Conservation (phyloP, 164 flowering plant species). For the Euptelea pleiosperma region DNA sequence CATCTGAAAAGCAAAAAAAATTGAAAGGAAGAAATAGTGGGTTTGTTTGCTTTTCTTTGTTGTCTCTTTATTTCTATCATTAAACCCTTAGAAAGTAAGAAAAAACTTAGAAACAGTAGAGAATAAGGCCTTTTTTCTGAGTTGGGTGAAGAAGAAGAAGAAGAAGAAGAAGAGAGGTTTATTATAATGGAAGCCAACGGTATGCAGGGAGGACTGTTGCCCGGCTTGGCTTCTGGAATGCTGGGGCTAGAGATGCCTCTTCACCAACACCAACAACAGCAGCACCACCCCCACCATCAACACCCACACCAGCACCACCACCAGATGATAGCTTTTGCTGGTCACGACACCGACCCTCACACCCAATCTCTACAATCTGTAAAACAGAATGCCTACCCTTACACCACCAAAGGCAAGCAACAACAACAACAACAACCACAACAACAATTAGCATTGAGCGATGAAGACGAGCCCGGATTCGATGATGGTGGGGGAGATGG, state of each 20-base stretch:
- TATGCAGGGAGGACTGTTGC: conserved; percentile 8
- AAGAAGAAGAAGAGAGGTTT: too few species aligned
- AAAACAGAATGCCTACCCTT: not conserved
- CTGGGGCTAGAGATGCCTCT: conserved; percentile 23
- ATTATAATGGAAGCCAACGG: conserved; percentile 14
- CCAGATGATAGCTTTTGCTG: conserved; percentile 15
- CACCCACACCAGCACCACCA: too few species aligned
- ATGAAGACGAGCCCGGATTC: conserved; percentile 12
- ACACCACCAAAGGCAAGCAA: conserved; percentile 2
- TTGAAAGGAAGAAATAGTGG: too few species aligned
- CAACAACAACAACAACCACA: conserved; percentile 6
- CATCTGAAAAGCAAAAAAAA: too few species aligned
- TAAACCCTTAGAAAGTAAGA: too few species aligned
- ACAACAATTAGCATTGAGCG: conserved; percentile 6
- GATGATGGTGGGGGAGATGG: conserved; percentile 48
- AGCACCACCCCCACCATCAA: conserved; percentile 15
- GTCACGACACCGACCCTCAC: not conserved
- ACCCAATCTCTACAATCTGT: not conserved
- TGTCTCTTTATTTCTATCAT: too few species aligned
- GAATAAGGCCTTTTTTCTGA: too few species aligned
- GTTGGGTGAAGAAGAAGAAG: too few species aligned
- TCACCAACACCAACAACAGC: conserved; percentile 17
- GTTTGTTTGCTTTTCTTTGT: not conserved
- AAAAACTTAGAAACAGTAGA: too few species aligned
- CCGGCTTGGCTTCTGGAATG: conserved; percentile 20